Base-by-base conservation (phyloP, 345 rosid species). In the Eutrema heterophyllum region DNA sequence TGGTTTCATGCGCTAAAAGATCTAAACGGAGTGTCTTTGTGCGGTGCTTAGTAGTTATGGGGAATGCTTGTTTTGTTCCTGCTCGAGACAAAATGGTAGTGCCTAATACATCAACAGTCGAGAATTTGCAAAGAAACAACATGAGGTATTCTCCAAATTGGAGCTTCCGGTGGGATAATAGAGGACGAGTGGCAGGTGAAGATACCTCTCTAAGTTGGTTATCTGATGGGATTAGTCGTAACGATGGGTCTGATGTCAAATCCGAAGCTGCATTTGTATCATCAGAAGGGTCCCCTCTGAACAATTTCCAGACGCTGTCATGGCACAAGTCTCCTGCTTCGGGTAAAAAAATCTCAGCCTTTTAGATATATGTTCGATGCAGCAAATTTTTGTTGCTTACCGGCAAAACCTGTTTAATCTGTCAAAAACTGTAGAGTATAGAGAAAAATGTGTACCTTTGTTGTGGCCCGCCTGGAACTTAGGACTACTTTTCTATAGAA, bases 11-110 rank as follows among this genome's bases (percentile, higher is more conserved):
- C 5, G 6, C 15, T 45, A 32, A 15, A 24, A 27, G 9, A 36
- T 26, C 11, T 56, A 58, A 14, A 1, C 11, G 8, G 61, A 36
- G 60, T 27, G 16, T 54, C 51, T 65, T 27, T 56, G 14, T 24
- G 21, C 3, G 49, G 71, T 55, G 66, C 57, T 38, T 46, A 4
- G 45, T 59, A 58, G 52, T 50, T 64, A 95, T 95, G 99, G 99
- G 99, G 57, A 84, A 91, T 76, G 92, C 91, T 78, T 95, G 98
- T 64, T 95, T 97, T 82, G 89, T 95, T 66, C 88, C 99, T 85
- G 86, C 90, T 80, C 84, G 90, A 73, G 99, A 95, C 66, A 92
- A 86, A 80, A 85, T 79, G 70, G 93, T 95, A 15, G 11, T 56
- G 48, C 79, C 83, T 32, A 79, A 65, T 85, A 85, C 77, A 77